Percentiles rank a stretch among this genome's conserved stretches.
These are phyloP conservation scores for Dendrocalamus latiflorus DNA, from an alignment of 202 grass and related monocot species.

Conservation along the genomic window DNA sequence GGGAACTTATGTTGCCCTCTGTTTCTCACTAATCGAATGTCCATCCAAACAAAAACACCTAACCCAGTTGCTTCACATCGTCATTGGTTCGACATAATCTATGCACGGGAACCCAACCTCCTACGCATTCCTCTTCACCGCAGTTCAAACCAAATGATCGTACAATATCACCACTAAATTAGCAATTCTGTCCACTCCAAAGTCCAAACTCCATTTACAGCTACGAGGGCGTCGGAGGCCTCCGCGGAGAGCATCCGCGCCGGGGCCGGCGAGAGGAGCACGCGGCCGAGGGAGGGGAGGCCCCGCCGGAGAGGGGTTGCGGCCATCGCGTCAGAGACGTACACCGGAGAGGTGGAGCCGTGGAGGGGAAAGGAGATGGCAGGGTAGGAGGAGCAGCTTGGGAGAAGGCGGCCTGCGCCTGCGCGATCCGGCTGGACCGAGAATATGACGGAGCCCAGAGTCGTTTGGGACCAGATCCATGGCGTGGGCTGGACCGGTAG, in stretches of 20 bases:
- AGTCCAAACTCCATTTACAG: background rate
- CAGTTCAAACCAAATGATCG: background rate
- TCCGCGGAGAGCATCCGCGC: constrained; percentile 37
- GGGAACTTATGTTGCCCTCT: background rate
- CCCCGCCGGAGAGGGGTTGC: constrained; percentile 60
- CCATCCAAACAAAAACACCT: background rate
- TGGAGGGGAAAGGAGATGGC: background rate
- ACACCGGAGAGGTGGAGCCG: constrained; percentile 9
- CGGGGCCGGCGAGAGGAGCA: constrained; percentile 31
- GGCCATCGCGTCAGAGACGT: constrained; percentile 54
- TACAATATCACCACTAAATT: background rate
- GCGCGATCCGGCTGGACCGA: no score
- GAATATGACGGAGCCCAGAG: no score
- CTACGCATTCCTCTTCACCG: background rate
- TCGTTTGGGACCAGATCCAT: no score
- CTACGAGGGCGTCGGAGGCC: constrained; percentile 60
- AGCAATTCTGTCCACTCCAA: background rate
- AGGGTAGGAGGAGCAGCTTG: background rate
- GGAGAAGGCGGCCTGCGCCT: constrained; percentile 9
- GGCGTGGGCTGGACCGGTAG: no score
- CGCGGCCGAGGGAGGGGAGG: constrained; percentile 46
- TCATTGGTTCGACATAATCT: background rate
- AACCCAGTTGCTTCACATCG: background rate
- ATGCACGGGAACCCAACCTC: background rate
- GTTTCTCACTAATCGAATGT: background rate